These are phyloP conservation scores for Hortaea sp. DNA, from an alignment of 2,329 filamentous ascomycete species.

Conservation along the genomic window DNA sequence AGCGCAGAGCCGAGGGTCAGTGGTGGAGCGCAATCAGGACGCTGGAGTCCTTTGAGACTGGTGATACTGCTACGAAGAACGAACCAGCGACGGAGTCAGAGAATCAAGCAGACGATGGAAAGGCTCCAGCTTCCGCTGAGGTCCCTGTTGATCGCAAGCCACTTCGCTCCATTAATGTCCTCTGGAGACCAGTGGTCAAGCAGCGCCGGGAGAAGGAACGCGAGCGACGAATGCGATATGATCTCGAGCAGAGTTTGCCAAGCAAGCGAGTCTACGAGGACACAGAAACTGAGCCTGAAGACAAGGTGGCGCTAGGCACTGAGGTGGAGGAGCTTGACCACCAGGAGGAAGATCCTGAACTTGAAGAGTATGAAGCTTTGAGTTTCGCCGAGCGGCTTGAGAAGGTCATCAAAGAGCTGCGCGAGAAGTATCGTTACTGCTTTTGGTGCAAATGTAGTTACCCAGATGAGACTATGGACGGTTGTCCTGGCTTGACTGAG, in stretches of 20 bases:
- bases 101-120: slow-evolving; percentile 2
- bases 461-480: slow-evolving; percentile 63
- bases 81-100: slow-evolving; percentile 14
- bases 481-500: slow-evolving; percentile 78
- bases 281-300: slow-evolving; percentile 60
- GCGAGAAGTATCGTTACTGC: slow-evolving; percentile 69
- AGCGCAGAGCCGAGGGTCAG: slow-evolving; percentile 56
- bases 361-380: slow-evolving; percentile 68
- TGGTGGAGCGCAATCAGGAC: slow-evolving; percentile 72
- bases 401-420: slow-evolving; percentile 57
- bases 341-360: slow-evolving; percentile 62
- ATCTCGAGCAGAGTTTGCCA: slow-evolving; percentile 55
- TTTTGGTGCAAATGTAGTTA: slow-evolving; percentile 94
- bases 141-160: slow-evolving; percentile 23
- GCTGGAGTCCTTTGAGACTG: slow-evolving; percentile 63
- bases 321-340: slow-evolving; percentile 60
- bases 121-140: background rate
- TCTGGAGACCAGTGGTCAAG: slow-evolving; percentile 69
- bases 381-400: slow-evolving; percentile 56
- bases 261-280: slow-evolving; percentile 57
- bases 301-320: slow-evolving; percentile 57
- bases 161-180: slow-evolving; percentile 54
- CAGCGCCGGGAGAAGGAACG: slow-evolving; percentile 60
- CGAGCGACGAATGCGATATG: slow-evolving; percentile 54
- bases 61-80: slow-evolving; percentile 19